Conservation (phyloP, 257 asterid species). For the Jasminum sambac region DNA sequence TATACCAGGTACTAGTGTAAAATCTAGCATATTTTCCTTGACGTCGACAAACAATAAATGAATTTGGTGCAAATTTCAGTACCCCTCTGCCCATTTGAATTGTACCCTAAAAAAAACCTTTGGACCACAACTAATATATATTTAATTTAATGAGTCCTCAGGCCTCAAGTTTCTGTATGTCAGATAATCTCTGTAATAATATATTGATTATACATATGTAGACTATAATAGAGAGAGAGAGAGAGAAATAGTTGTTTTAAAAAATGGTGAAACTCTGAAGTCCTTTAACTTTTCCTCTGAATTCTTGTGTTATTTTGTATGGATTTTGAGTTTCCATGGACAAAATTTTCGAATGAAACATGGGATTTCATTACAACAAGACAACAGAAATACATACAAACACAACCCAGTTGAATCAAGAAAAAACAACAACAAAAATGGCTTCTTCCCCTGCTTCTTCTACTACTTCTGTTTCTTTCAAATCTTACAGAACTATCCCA, state of each 20-base stretch:
- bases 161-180: conserved; percentile 46
- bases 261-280: conserved; percentile 40
- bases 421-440: conserved; percentile 40
- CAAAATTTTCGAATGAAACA: conserved; percentile 55
- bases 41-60: background rate
- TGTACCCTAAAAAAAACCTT: conserved; percentile 21
- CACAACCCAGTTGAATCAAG: conserved; percentile 36
- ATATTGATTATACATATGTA: too few species aligned
- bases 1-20: too few species aligned
- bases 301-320: conserved; percentile 30
- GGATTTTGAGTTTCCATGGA: conserved; percentile 49
- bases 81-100: conserved; percentile 25
- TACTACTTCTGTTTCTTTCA: conserved; percentile 4
- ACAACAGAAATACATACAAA: conserved; percentile 63
- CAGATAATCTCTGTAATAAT: too few species aligned
- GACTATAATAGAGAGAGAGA: conserved; percentile 21
- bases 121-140: conserved; percentile 30
- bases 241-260: conserved; percentile 14
- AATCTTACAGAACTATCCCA: conserved; percentile 31
- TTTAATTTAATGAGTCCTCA: conserved; percentile 41
- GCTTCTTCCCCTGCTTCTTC: conserved; percentile 40
- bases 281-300: conserved; percentile 49
- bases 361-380: conserved; percentile 38
- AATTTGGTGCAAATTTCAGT: conserved; percentile 4
- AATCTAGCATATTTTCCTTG: too few species aligned